A percentile compares a stretch with the other conserved stretches of the same genome.
These are phyloP conservation scores for Suillus subaureus DNA, from an alignment of 768 basidiomycete species.

Conservation along the genomic window DNA sequence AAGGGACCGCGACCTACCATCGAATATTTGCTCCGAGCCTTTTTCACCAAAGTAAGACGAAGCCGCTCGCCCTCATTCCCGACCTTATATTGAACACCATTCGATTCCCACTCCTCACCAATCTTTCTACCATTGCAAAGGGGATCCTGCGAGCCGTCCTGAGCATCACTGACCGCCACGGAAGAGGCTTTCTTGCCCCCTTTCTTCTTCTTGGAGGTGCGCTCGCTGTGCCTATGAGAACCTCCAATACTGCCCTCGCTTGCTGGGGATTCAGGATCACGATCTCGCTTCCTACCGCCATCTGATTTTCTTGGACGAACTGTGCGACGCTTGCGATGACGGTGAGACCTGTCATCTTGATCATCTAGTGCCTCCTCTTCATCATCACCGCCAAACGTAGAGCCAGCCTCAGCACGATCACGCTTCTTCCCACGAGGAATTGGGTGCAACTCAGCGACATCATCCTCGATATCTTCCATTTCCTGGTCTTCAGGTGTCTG, in stretches of 20 bases:
- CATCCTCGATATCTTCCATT: constrained; percentile 43
- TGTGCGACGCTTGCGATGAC: constrained; percentile 59
- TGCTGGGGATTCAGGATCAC: constrained; percentile 51
- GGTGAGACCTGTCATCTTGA: constrained; percentile 43
- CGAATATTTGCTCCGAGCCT: constrained; percentile 64
- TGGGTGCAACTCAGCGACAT: constrained; percentile 42
- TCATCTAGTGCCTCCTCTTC: constrained; percentile 39
- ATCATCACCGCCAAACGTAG: constrained; percentile 65
- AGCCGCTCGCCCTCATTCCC: constrained; percentile 69
- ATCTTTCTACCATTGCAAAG: constrained; percentile 59
- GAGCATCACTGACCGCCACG: constrained; percentile 45
- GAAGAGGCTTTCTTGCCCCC: constrained; percentile 48
- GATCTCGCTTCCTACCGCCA: constrained; percentile 66
- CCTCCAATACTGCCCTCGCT: constrained; percentile 25
- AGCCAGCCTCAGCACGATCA: constrained; percentile 72
- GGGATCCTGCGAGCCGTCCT: constrained; percentile 47
- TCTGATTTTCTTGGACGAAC: constrained; percentile 57
- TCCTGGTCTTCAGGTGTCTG: constrained; percentile 38
- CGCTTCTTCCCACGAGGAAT: constrained; percentile 66
- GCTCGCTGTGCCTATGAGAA: constrained; percentile 16
- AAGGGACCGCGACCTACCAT: constrained; percentile 56
- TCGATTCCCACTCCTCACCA: constrained; percentile 78
- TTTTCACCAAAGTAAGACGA: constrained; percentile 71
- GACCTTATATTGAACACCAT: constrained; percentile 72
- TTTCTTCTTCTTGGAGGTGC: constrained; percentile 47